Evolutionary conservation across 179 eudicot genomes (phyloP).

Genomic region (Beta corolliflora): DNA sequence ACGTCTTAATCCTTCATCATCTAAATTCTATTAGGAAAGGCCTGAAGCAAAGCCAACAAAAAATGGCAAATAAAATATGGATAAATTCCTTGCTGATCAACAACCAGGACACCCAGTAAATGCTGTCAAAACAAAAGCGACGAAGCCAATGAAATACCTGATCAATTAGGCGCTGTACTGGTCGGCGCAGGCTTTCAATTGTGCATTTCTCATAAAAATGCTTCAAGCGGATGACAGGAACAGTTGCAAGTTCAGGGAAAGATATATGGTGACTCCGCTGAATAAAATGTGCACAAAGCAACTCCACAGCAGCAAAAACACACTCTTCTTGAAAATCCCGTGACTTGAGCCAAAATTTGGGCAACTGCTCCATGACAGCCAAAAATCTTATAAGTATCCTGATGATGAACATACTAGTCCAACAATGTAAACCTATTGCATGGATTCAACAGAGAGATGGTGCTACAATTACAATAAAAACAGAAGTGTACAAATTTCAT

Average conservation of each 20-base stretch:
- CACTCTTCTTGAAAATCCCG: constrained; percentile 74
- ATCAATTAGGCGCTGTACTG: constrained; percentile 81
- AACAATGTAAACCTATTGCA: not conserved
- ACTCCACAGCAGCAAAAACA: constrained; percentile 57
- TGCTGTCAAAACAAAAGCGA: not conserved
- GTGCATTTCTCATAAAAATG: constrained; percentile 57
- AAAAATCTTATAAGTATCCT: not conserved
- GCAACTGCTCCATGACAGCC: constrained; percentile 58
- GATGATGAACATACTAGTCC: not conserved
- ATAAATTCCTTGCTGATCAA: not conserved
- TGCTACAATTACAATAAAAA: not conserved
- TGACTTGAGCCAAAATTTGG: constrained; percentile 75
- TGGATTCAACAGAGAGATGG: not conserved
- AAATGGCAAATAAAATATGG: not conserved
- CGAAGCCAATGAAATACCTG: constrained; percentile 52
- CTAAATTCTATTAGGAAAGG: not conserved
- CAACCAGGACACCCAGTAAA: not conserved
- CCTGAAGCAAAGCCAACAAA: not conserved
- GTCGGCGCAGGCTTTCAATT: constrained; percentile 57
- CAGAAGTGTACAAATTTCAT: not conserved
- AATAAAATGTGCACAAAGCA: constrained; percentile 68
- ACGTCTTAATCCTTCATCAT: not conserved
- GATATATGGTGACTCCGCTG: constrained; percentile 93
- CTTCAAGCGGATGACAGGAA: constrained; percentile 69
- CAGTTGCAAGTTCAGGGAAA: constrained; percentile 87